phyloP scores from a whole-genome alignment of 2,329 filamentous ascomycete genomes.

The Biscogniauxia mediterranea region DNA sequence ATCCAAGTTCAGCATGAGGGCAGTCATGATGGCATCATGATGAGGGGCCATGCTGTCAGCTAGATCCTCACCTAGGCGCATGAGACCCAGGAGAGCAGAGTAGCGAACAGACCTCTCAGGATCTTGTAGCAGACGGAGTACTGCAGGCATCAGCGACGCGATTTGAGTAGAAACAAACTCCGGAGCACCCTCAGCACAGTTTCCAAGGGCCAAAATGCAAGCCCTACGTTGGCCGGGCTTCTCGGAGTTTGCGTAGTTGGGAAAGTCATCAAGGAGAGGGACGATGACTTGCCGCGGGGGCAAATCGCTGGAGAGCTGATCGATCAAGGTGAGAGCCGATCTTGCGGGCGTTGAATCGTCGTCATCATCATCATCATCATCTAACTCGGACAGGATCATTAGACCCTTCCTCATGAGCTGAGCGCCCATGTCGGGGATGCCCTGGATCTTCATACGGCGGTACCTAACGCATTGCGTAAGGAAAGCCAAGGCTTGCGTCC shows the following conservation, averaged over 20 bases:
- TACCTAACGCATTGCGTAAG: conserved; percentile 89
- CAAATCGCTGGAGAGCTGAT: conserved; percentile 82
- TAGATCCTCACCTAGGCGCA: conserved; percentile 88
- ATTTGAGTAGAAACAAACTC: conserved; percentile 97
- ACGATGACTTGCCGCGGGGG: conserved; percentile 94
- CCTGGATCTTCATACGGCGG: conserved; percentile 93
- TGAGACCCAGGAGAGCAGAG: conserved; percentile 82
- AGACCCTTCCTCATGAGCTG: conserved; percentile 85
- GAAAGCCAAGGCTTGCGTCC: conserved; percentile 89
- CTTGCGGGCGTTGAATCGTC: conserved; percentile 84
- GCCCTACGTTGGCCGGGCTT: conserved; percentile 82
- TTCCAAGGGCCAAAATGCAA: conserved; percentile 86
- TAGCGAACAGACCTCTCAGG: conserved; percentile 80
- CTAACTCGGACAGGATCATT: conserved; percentile 86
- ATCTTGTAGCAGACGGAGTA: conserved; percentile 82
- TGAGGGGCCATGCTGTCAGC: conserved; percentile 85
- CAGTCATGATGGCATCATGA: conserved; percentile 79
- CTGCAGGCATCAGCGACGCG: conserved; percentile 77
- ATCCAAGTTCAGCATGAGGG: conserved; percentile 85
- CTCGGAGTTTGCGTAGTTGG: conserved; percentile 71
- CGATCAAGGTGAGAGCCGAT: conserved; percentile 81
- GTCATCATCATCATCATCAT: conserved; percentile 72
- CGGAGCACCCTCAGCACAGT: conserved; percentile 92
- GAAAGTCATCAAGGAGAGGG: conserved; percentile 82
- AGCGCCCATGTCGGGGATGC: conserved; percentile 77